Base-by-base conservation (phyloP, 2,329 filamentous ascomycete species). In the Fusarium caatingaense region DNA sequence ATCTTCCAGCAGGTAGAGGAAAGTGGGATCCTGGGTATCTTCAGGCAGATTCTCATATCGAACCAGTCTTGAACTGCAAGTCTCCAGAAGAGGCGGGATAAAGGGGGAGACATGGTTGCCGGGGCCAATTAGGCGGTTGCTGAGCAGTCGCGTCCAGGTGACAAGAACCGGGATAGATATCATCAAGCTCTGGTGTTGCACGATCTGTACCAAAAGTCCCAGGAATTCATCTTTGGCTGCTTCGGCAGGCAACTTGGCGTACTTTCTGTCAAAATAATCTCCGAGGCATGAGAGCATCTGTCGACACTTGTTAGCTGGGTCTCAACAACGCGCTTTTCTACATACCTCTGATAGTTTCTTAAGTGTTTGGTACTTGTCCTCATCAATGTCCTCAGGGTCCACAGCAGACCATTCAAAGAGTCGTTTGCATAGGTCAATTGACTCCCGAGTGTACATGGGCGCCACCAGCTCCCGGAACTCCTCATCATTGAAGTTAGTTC, bases 121-220 rank as follows among this genome's bases (percentile, higher is more conserved):
- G 8, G 83, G 82, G 12, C 90, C 88, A 54, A 96, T 87, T n/a
- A 86, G 83, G 51, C 89, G 87, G 58, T 93, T 91, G 70, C 87
- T 88, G 45, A 99, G 84, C 51, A 98, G 84, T 71, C 91, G 92
- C 11, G 92, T 94, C 94, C 94, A 98, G 23, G 92, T 91, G 73
- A 97, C 92, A 46, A 99, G 85, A 12, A 97, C 90, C 4, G 96
- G 95, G 74, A 98, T 98, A 3, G 96, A 98, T 20, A 99, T 91
- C 46, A 96, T 91, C 59, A 99, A 86, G 78, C 96, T 98, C 74
- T 92, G 90, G 79, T 93, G 93, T 72, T 92, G 92, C 58, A 94
- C 88, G 56, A 98, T 91, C 58, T 88, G 85, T 65, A 95, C 87
- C 47, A 98, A 86, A 58, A 99, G 88, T 51, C 91, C 88, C 63